Conservation (phyloP, 345 rosid species). For the Corymbia maculata region DNA sequence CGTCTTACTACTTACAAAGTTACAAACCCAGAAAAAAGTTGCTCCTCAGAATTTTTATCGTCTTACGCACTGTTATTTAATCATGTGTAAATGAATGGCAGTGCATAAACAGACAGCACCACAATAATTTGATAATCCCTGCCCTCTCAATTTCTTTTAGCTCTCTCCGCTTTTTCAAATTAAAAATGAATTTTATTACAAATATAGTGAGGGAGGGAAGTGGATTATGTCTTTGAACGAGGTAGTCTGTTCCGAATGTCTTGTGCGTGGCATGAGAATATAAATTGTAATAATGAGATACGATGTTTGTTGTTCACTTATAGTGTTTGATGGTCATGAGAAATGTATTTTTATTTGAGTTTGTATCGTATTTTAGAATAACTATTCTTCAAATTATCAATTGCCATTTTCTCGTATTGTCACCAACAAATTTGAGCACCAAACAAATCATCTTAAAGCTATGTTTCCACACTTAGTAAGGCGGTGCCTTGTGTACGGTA, state of each 20-base stretch:
- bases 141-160: background rate
- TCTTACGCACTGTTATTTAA: too few species aligned
- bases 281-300: background rate
- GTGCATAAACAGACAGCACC: too few species aligned
- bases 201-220: background rate
- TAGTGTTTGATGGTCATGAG: too few species aligned
- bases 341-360: too few species aligned
- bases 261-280: accelerated
- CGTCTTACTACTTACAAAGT: too few species aligned
- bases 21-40: too few species aligned
- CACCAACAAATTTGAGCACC: accelerated
- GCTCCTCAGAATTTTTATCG: too few species aligned
- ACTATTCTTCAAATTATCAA: too few species aligned
- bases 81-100: too few species aligned
- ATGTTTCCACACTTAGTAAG: accelerated
- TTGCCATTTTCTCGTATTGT: background rate
- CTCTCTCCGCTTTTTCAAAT: background rate
- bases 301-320: too few species aligned
- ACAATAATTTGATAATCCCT: background rate
- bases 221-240: background rate
- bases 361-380: background rate
- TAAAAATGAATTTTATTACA: background rate
- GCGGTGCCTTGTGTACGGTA: background rate
- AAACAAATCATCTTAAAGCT: background rate
- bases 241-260: background rate